These are phyloP conservation scores for Amphirosellinia nigrospora DNA, from an alignment of 495 filamentous ascomycete species.

Conservation along the genomic window DNA sequence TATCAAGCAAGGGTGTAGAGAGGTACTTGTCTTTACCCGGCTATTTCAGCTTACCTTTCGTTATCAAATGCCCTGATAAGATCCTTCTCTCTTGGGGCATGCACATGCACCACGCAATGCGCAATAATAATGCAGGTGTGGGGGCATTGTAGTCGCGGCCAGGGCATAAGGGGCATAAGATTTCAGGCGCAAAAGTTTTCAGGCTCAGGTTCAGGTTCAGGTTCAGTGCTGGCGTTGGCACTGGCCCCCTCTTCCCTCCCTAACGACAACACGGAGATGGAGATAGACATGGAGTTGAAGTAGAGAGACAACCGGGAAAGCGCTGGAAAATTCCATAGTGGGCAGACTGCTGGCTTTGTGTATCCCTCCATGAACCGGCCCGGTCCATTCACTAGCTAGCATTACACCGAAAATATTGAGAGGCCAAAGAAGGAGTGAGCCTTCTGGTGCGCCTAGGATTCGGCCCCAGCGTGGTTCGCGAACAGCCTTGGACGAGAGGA, in stretches of 20 bases:
- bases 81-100: constrained; percentile 14
- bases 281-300: too few species aligned
- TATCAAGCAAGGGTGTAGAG: constrained; percentile 13
- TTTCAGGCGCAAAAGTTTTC: constrained; percentile 9
- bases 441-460: constrained; percentile 17
- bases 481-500: not conserved
- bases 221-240: constrained; percentile 1
- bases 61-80: constrained; percentile 23
- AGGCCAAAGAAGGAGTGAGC: constrained; percentile 10
- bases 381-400: constrained; percentile 27
- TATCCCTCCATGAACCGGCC: constrained; percentile 36
- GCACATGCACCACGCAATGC: constrained; percentile 17
- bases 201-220: not conserved
- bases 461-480: constrained; percentile 25
- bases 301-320: constrained; percentile 20
- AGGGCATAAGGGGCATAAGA: constrained; percentile 4
- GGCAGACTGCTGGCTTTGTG: constrained; percentile 37
- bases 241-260: too few species aligned
- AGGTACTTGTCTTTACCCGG: constrained; percentile 17
- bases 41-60: constrained; percentile 13
- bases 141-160: constrained; percentile 23
- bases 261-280: not conserved
- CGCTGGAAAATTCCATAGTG: constrained; percentile 28
- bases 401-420: constrained; percentile 39
- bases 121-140: constrained; percentile 16